phyloP scores from a whole-genome alignment of 78 protist species.

The Mastigamoeba balamuthi region DNA sequence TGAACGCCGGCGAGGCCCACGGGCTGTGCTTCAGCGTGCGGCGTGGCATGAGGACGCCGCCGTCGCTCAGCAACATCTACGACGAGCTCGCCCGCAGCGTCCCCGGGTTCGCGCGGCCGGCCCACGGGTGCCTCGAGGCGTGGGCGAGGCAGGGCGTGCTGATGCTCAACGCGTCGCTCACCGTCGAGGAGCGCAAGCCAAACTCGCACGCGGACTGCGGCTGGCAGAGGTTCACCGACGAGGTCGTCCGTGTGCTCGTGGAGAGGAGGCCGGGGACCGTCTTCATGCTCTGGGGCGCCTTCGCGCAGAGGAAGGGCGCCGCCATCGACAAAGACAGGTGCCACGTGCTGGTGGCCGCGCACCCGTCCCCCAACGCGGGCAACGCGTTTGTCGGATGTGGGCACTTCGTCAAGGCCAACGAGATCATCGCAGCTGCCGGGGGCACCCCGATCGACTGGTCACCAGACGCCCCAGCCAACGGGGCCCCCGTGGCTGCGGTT shows the following conservation, averaged over 20 bases:
- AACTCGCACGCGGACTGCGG: slow-evolving; percentile 54
- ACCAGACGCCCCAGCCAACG: no score
- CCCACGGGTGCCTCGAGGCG: slow-evolving; percentile 24
- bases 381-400: not conserved
- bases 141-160: slow-evolving; percentile 66
- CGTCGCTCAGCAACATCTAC: slow-evolving; percentile 35
- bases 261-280: not conserved
- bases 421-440: not conserved
- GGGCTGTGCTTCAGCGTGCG: slow-evolving; percentile 61
- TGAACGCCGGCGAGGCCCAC: slow-evolving; percentile 50
- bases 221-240: slow-evolving; percentile 72
- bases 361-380: slow-evolving; percentile 34
- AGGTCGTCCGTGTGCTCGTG: slow-evolving; percentile 8
- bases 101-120: slow-evolving; percentile 12
- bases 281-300: slow-evolving; percentile 48
- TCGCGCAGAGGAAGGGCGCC: slow-evolving; percentile 29
- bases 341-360: slow-evolving; percentile 21
- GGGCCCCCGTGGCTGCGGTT: no score
- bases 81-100: slow-evolving; percentile 34
- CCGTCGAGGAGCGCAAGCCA: slow-evolving; percentile 40
- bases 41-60: slow-evolving; percentile 40
- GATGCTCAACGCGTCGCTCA: slow-evolving; percentile 6
- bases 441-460: not conserved
- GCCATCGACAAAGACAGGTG: slow-evolving; percentile 4
- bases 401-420: not conserved